Evolutionary conservation across 140 eudicot species (phyloP).

Genomic region (Stevia rebaudiana): DNA sequence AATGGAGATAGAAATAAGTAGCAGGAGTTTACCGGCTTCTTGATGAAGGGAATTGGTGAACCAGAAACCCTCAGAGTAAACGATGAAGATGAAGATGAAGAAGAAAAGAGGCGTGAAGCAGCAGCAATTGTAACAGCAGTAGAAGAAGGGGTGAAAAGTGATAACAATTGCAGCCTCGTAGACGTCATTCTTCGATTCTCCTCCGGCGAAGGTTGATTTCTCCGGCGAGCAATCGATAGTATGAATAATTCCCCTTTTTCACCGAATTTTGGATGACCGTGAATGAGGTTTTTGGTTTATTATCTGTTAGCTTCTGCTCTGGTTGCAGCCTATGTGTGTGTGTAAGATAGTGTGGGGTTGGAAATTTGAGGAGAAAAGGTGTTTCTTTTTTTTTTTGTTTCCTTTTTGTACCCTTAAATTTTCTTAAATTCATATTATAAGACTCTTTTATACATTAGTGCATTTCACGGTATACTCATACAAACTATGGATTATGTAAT

Average conservation of each 20-base stretch:
- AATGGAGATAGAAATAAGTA: neutral
- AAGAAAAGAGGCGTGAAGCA: conserved; percentile 16
- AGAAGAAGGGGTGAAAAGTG: conserved; percentile 12
- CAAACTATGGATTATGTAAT: too few species aligned
- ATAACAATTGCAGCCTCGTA: conserved; percentile 23
- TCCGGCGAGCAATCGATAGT: neutral
- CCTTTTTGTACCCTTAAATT: conserved; percentile 29
- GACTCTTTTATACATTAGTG: too few species aligned
- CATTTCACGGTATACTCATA: too few species aligned
- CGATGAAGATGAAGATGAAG: conserved; percentile 17
- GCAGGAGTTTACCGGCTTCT: conserved; percentile 27
- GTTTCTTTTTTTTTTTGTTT: neutral
- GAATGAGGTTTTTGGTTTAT: neutral
- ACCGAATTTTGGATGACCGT: neutral
- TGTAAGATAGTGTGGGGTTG: neutral
- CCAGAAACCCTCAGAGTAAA: conserved; percentile 4
- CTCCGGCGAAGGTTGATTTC: conserved; percentile 4
- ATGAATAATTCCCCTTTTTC: neutral
- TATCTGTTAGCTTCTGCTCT: conserved; percentile 4
- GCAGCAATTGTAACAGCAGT: conserved; percentile 1
- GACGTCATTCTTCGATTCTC: conserved; percentile 24
- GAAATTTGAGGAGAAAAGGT: conserved; percentile 27
- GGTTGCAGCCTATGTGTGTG: neutral
- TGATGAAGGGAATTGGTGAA: neutral
- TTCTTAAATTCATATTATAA: too few species aligned